These are phyloP conservation scores for Suillus americanus DNA, from an alignment of 768 basidiomycete genomes.

Conservation along the genomic window DNA sequence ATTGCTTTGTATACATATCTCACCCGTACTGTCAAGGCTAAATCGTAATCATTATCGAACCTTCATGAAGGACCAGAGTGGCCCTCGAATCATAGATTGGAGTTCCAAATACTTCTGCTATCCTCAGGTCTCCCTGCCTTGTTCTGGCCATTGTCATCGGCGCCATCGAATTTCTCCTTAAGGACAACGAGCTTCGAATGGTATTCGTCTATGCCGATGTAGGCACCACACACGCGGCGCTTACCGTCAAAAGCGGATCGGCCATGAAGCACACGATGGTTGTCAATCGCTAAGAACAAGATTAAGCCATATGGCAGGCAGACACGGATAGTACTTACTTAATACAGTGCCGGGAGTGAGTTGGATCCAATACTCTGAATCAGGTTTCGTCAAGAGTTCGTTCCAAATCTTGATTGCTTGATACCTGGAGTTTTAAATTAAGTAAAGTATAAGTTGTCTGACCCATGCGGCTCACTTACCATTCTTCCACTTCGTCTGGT, in stretches of 20 bases:
- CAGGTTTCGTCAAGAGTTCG: constrained; percentile 65
- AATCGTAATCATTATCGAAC: neutral
- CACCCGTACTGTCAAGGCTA: neutral
- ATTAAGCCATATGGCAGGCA: neutral
- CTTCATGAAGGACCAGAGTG: neutral
- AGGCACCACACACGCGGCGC: constrained; percentile 94
- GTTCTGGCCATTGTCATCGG: constrained; percentile 14
- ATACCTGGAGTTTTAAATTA: constrained; percentile 50
- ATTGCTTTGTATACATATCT: neutral
- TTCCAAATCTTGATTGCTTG: constrained; percentile 82
- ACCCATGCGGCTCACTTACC: constrained; percentile 51
- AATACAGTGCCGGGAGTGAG: constrained; percentile 85
- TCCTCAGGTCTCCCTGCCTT: constrained; percentile 16
- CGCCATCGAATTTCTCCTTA: constrained; percentile 52
- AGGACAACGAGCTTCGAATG: constrained; percentile 73
- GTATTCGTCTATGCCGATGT: constrained; percentile 90
- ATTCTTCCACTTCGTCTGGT: constrained; percentile 65
- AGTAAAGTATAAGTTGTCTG: neutral
- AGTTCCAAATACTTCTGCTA: constrained; percentile 59
- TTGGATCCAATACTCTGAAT: constrained; percentile 92
- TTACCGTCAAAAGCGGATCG: constrained; percentile 88
- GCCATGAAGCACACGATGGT: constrained; percentile 92
- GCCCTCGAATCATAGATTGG: constrained; percentile 40
- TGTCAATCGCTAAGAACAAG: constrained; percentile 68
- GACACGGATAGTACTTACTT: constrained; percentile 45